phyloP scores from a whole-genome alignment of 1,284 basidiomycete genomes.

The Ustilago esculenta region DNA sequence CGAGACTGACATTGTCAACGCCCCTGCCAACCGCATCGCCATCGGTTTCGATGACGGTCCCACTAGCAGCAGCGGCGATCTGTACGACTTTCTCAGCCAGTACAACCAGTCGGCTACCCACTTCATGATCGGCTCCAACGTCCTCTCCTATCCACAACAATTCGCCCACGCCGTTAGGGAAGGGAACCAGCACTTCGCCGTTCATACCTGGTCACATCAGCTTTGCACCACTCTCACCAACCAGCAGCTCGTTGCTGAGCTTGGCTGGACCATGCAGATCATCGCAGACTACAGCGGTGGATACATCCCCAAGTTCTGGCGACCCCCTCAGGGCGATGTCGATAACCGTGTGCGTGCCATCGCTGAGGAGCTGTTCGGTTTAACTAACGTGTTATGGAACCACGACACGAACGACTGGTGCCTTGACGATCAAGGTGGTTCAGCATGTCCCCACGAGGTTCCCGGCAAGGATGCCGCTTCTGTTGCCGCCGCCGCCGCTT shows the following conservation, averaged over 20 bases:
- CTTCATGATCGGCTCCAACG: conserved; percentile 90
- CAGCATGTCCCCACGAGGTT: conserved; percentile 39
- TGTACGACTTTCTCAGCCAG: conserved; percentile 75
- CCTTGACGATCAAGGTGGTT: conserved; percentile 51
- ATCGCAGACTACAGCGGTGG: conserved; percentile 72
- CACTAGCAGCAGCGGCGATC: conserved; percentile 76
- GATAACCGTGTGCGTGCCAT: conserved; percentile 66
- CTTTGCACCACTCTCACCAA: conserved; percentile 82
- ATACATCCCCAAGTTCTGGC: conserved; percentile 68
- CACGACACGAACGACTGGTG: conserved; percentile 63
- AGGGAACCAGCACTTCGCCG: conserved; percentile 70
- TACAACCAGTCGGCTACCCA: conserved; percentile 82
- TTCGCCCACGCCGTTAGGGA: conserved; percentile 82
- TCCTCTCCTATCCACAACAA: conserved; percentile 79
- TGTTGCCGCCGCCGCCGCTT: conserved; percentile 33
- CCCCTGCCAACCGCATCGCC: conserved; percentile 56
- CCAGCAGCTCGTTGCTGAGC: conserved; percentile 89
- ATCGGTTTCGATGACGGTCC: conserved; percentile 79
- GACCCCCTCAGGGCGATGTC: conserved; percentile 65
- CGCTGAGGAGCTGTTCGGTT: conserved; percentile 63
- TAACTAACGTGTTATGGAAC: conserved; percentile 63
- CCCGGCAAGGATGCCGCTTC: conserved; percentile 38
- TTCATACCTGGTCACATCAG: conserved; percentile 71
- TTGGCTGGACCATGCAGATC: conserved; percentile 87
- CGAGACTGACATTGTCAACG: conserved; percentile 76